Percentiles rank a stretch among this genome's conserved stretches.
These are phyloP conservation scores for Salvia sclarea DNA, from an alignment of 305 asterid genomes.

Conservation along the genomic window DNA sequence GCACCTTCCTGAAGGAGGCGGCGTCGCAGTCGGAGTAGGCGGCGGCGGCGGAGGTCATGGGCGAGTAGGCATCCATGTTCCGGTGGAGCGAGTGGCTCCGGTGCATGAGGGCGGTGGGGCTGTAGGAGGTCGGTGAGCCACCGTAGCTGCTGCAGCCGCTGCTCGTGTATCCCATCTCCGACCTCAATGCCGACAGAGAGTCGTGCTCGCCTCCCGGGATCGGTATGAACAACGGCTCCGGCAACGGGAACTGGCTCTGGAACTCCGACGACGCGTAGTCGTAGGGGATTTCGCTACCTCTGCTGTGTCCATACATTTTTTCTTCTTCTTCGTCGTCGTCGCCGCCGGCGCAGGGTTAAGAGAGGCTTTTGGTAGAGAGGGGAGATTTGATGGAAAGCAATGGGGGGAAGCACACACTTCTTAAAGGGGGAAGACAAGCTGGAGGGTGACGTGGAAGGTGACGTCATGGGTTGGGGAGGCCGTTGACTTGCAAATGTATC, in stretches of 20 bases:
- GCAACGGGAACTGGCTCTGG: conserved; percentile 34
- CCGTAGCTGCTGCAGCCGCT: conserved; percentile 73
- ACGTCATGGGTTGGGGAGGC: conserved; percentile 43
- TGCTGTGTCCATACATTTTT: conserved; percentile 55
- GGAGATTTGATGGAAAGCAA: conserved; percentile 17
- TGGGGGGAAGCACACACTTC: conserved; percentile 35
- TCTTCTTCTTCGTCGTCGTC: no score
- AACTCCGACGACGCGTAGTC: conserved; percentile 40
- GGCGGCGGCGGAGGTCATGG: conserved; percentile 43
- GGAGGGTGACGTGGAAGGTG: conserved; percentile 60
- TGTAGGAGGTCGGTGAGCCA: conserved; percentile 59
- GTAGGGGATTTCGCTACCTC: conserved; percentile 36
- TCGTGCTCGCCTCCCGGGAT: conserved; percentile 48
- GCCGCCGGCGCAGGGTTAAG: conserved; percentile 5
- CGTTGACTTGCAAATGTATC: conserved; percentile 57
- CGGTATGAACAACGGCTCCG: conserved; percentile 40
- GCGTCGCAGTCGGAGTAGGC: conserved; percentile 42
- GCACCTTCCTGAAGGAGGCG: conserved; percentile 53
- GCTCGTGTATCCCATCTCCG: conserved; percentile 57
- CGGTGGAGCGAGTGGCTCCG: conserved; percentile 63
- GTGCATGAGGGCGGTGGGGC: conserved; percentile 45
- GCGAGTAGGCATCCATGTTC: conserved; percentile 44
- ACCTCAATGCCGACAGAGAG: conserved; percentile 47
- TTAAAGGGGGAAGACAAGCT: conserved; percentile 52
- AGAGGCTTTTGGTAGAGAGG: conserved; percentile 9